Conservation (phyloP, 1,284 basidiomycete species). For the Inonotus obliquus region DNA sequence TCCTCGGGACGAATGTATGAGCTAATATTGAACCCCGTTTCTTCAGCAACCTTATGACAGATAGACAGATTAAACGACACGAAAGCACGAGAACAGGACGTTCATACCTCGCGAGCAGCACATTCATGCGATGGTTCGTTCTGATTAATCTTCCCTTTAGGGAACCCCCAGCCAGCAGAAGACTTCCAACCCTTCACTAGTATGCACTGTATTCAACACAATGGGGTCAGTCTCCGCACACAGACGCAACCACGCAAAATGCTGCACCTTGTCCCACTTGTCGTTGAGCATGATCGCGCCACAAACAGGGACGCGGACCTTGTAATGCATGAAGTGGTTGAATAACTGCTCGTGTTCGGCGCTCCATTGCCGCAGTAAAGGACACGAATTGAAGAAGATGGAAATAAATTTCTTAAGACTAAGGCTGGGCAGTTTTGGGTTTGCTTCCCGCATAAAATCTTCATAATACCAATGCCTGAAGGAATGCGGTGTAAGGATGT, state of each 20-base stretch:
- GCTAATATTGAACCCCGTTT: conserved; percentile 87
- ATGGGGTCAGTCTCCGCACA: neutral
- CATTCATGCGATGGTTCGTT: conserved; percentile 80
- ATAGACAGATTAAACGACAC: neutral
- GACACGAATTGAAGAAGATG: conserved; percentile 82
- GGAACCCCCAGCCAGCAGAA: conserved; percentile 96
- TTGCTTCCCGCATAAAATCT: conserved; percentile 93
- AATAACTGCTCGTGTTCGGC: conserved; percentile 78
- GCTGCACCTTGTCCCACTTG: conserved; percentile 82
- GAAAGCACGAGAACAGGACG: neutral
- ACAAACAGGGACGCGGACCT: conserved; percentile 97
- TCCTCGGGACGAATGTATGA: conserved; percentile 64
- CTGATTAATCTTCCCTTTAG: conserved; percentile 98
- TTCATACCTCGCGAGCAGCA: conserved; percentile 80
- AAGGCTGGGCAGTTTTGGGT: conserved; percentile 83
- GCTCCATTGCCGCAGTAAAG: conserved; percentile 75
- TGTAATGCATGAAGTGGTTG: conserved; percentile 89
- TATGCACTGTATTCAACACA: conserved; percentile 54
- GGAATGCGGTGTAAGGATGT: conserved; percentile 5
- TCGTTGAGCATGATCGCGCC: conserved; percentile 94
- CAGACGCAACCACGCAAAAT: conserved; percentile 20
- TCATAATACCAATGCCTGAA: conserved; percentile 99
- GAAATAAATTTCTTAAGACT: conserved; percentile 93
- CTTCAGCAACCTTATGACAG: conserved; percentile 76
- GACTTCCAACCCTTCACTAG: conserved; percentile 98